Base-by-base conservation (phyloP, 2,329 filamentous ascomycete species). In the Aspergillus hortae region DNA sequence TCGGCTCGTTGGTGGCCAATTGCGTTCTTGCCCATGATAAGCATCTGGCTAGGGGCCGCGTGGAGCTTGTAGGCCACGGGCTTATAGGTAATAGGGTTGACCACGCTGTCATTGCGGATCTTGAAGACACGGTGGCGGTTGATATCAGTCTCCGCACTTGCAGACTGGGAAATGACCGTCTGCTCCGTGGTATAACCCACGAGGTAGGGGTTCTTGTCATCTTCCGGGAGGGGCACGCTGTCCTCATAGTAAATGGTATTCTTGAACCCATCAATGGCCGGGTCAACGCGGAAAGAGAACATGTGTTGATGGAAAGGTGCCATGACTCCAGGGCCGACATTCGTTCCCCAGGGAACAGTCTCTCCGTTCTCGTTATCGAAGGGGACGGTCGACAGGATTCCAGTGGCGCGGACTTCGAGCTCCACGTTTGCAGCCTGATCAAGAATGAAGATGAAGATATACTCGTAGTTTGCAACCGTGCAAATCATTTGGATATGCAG, bases 251-350 rank as follows among this genome's bases (percentile, higher is more conserved):
- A 75, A 25, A 84, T 67, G 1, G 77, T 72, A 61, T 84, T 84
- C 21, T 72, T 69, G 54, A 77, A 76, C 0, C 83, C 83, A 53
- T 82, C 82, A 45, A 84, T 73, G 57, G 80, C 80, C n/a, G 83
- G 83, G 61, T 86, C 83, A 11, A 86, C 74, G 7, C 83, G 80
- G 4, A 86, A 75, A 3, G 80, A 85, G 72, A 92, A 90, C 67
- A 90, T 87, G 69, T 91, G 88, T 65, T 92, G 88, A 63, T 91
- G 88, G 69, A 88, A 84, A 0, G 77, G 75, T 2, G 85, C 87
- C 32, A 90, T 80, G 14, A 87, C 85, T 41, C 86, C 85, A 0
- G 85, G 85, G 53, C 86, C 83, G 4, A 89, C 84, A 38, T 87
- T 80, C 0, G 85, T 89, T 32, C 85, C 86, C 74, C 82, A 87